Evolutionary conservation across 2,329 filamentous ascomycete genomes (phyloP), one percentile per base, ranked within the genome.

Genomic region (Verticillium dahliae): DNA sequence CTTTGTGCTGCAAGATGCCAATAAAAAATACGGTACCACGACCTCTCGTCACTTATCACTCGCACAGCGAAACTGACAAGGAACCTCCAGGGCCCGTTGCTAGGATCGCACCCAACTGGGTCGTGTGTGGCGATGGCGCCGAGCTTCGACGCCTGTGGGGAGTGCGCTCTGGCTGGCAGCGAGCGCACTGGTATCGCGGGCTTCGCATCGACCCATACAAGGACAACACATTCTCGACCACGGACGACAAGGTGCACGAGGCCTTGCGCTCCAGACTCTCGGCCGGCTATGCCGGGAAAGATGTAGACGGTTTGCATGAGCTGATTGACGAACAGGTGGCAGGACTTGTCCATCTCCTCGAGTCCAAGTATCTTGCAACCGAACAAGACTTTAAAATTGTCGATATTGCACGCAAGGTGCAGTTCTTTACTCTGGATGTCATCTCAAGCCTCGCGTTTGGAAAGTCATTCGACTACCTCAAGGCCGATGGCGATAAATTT

Each of bases 191-290:
- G 65, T 68, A 67, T 45, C 55, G 79, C 60, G 78, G 15, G 69
- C 73, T 55, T 67, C 70, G 62, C 67, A 70, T 56, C 61, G 75
- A 41, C 58, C 72, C 35, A 69, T 67, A 67, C 14, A 67, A 69
- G 52, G 72, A 73, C 56, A 72, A 71, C 52, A 58, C 73, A 0
- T 70, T 73, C 54, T 71, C 69, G 2, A 67, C 68, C 63, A 66
- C 68, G 33, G 71, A 73, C 39, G 72, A 73, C 55, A 74, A 74
- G 35, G 71, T 71, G 39, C 82, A 84, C 62, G 73, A 68, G 6
- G 62, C 68, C 57, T 66, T 79, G 58, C 73, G 75, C n/a, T 73
- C 74, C 57, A 80, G 82, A 65, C 78, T 85, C 74, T 76, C 78
- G 6, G 70, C 78, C 1, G 83, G 80, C 35, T 65, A 62, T 22